Conservation (phyloP, 1,284 basidiomycete genomes). For the Lignosus rhinocerotis region DNA sequence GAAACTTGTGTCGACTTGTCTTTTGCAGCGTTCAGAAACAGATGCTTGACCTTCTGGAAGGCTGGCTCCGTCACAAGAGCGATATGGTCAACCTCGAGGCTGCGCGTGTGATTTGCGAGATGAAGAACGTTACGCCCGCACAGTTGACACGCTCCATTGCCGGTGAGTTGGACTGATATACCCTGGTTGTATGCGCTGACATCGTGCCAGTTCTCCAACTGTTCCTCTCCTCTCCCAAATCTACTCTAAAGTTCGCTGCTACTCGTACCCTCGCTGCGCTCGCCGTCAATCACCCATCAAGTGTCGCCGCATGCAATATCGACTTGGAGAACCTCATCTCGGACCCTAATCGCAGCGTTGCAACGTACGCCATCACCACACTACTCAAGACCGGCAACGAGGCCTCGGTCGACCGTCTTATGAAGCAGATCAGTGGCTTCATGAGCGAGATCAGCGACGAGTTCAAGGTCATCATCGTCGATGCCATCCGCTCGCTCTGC, state of each 20-base stretch:
- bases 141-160: conserved; percentile 89
- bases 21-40: conserved; percentile 77
- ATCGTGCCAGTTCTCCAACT: conserved; percentile 75
- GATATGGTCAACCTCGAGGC: conserved; percentile 99
- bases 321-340: conserved; percentile 98
- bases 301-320: conserved; percentile 93
- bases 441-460: conserved; percentile 99
- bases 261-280: conserved; percentile 93
- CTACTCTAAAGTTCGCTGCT: conserved; percentile 95
- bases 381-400: conserved; percentile 99
- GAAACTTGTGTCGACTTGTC: background rate
- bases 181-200: conserved; percentile 2
- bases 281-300: conserved; percentile 80
- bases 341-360: conserved; percentile 94
- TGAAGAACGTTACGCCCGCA: conserved; percentile 77
- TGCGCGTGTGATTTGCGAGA: conserved; percentile 95
- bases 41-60: conserved; percentile 94
- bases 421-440: conserved; percentile 99
- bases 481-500: conserved; percentile 96
- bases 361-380: conserved; percentile 98
- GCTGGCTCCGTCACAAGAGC: conserved; percentile 97
- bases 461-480: conserved; percentile 99
- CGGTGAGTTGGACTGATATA: conserved; percentile 49
- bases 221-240: conserved; percentile 92
- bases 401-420: conserved; percentile 96